phyloP scores from a whole-genome alignment of 164 flowering plant species.

The Berberis thunbergii region DNA sequence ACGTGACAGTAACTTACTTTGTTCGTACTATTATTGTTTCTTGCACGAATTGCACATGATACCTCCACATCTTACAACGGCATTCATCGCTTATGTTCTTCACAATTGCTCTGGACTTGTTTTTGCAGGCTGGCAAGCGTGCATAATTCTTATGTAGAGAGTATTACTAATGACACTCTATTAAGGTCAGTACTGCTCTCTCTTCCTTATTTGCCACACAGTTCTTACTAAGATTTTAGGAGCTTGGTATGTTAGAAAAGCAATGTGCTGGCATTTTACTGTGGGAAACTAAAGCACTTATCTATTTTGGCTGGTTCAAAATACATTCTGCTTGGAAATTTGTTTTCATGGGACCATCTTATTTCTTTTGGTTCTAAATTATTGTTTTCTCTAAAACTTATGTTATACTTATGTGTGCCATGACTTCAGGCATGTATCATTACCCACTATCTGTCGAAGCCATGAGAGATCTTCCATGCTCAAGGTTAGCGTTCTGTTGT shows the following conservation, averaged over 20 bases:
- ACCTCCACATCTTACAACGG: too few species aligned
- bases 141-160: slow-evolving; percentile 10
- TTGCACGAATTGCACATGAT: too few species aligned
- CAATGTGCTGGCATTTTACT: too few species aligned
- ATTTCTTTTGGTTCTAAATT: background rate
- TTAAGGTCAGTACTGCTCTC: slow-evolving; percentile 25
- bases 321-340: too few species aligned
- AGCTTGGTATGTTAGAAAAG: too few species aligned
- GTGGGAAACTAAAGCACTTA: too few species aligned
- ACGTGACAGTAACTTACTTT: too few species aligned
- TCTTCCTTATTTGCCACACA: background rate
- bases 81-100: background rate
- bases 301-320: too few species aligned
- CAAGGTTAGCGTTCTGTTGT: slow-evolving; percentile 30
- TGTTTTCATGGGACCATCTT: too few species aligned
- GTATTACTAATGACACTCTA: slow-evolving; percentile 9
- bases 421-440: slow-evolving; percentile 27
- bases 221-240: too few species aligned
- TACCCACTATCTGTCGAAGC: slow-evolving; percentile 17
- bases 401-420: too few species aligned
- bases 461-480: slow-evolving; percentile 16
- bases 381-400: background rate
- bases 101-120: slow-evolving; percentile 11
- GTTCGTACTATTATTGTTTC: too few species aligned
- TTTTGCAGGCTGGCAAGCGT: slow-evolving; percentile 24